phyloP scores from a whole-genome alignment of 371 early-diverging fungal genomes.

The Choanephora cucurbitarum region DNA sequence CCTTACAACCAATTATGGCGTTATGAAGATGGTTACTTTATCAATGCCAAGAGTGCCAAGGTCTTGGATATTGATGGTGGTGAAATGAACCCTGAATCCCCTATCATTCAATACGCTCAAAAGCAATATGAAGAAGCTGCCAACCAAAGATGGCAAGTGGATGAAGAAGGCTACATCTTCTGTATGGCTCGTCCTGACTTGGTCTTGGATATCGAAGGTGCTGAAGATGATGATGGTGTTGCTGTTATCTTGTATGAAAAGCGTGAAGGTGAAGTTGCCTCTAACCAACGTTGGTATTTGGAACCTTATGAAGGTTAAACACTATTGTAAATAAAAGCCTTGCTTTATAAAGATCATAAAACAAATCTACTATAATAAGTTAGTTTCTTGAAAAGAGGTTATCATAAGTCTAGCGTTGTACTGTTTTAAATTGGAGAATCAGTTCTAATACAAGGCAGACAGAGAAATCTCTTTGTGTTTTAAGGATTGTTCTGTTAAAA shows the following conservation, averaged over 20 bases:
- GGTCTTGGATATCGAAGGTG: slow-evolving; percentile 36
- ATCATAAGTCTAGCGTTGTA: too few relatives aligned
- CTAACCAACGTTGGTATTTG: slow-evolving; percentile 37
- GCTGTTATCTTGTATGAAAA: slow-evolving; percentile 32
- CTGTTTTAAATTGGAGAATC: too few relatives aligned
- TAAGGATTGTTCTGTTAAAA: too few relatives aligned
- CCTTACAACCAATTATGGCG: slow-evolving; percentile 37
- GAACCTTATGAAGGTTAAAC: slow-evolving; percentile 12
- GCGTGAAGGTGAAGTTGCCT: slow-evolving; percentile 32
- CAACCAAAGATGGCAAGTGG: slow-evolving; percentile 38
- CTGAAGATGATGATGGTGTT: slow-evolving; percentile 29
- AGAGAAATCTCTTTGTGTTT: too few relatives aligned
- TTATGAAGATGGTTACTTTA: slow-evolving; percentile 31
- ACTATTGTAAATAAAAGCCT: too few relatives aligned
- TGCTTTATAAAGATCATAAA: too few relatives aligned
- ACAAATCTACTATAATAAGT: too few relatives aligned
- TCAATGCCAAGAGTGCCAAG: slow-evolving; percentile 39
- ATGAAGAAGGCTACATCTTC: slow-evolving; percentile 34
- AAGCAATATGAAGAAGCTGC: slow-evolving; percentile 31
- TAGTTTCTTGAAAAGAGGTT: too few relatives aligned
- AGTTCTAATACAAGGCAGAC: too few relatives aligned
- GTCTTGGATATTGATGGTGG: slow-evolving; percentile 35
- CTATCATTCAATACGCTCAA: slow-evolving; percentile 34
- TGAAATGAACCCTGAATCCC: slow-evolving; percentile 29
- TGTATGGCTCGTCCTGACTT: slow-evolving; percentile 28